Evolutionary conservation across 352 stramenopile species (phyloP).

Genomic region (Phytophthora sp.): DNA sequence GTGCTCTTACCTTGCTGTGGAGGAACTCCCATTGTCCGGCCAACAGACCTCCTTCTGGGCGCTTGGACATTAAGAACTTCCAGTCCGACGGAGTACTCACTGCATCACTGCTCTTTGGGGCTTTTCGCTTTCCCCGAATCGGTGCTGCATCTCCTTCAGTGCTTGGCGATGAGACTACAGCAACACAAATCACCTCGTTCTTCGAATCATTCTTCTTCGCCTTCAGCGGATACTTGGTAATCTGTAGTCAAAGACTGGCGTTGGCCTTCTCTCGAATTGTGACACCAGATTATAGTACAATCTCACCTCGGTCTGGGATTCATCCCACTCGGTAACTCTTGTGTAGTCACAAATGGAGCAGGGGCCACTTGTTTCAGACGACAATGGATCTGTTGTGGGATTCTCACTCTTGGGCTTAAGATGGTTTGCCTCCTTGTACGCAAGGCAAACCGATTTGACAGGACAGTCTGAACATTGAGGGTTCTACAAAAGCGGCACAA

Average conservation of each 20-base stretch:
- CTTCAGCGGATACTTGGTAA: constrained; percentile 84
- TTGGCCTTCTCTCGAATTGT: too few species aligned
- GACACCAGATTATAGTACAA: too few species aligned
- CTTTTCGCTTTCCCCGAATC: constrained; percentile 24
- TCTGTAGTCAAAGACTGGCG: constrained; percentile 45
- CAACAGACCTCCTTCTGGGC: constrained; percentile 72
- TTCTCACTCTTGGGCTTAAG: constrained; percentile 16
- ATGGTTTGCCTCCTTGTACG: constrained; percentile 57
- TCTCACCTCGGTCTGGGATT: constrained; percentile 31
- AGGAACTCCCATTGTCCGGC: constrained; percentile 92
- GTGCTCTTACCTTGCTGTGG: constrained; percentile 59
- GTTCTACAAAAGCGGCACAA: constrained; percentile 48
- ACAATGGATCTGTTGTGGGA: background rate
- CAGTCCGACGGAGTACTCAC: constrained; percentile 37
- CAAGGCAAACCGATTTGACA: constrained; percentile 67
- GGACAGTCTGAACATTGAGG: constrained; percentile 72
- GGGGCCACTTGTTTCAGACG: constrained; percentile 5
- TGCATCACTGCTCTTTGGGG: constrained; percentile 16
- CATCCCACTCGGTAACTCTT: constrained; percentile 61
- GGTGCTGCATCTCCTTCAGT: background rate
- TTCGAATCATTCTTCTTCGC: constrained; percentile 80
- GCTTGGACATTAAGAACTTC: constrained; percentile 83
- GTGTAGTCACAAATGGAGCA: constrained; percentile 77
- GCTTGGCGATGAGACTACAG: constrained; percentile 58
- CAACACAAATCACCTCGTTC: constrained; percentile 78